phyloP scores from a whole-genome alignment of 805 yeast genomes.

The Sungouiozyma intestinalis region DNA sequence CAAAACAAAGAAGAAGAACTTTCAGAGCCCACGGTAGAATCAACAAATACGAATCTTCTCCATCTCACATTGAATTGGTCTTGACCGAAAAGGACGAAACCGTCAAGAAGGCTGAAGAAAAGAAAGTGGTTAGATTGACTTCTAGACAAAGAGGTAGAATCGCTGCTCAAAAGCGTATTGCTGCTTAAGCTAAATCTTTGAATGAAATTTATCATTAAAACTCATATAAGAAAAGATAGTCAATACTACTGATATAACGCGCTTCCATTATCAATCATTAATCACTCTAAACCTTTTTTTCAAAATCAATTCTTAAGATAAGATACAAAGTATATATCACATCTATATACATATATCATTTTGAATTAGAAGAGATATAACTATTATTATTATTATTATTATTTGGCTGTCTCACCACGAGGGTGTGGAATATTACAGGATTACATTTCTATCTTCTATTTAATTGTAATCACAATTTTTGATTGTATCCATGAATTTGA shows the following conservation, averaged over 20 bases:
- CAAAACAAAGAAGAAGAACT: constrained; percentile 99
- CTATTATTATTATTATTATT: no score
- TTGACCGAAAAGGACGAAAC: constrained; percentile 91
- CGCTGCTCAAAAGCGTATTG: constrained; percentile 76
- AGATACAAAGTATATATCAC: neutral
- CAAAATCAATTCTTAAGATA: neutral
- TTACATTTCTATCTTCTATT: no score
- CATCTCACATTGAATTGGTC: constrained; percentile 97
- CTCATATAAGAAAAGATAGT: neutral
- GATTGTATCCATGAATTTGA: neutral
- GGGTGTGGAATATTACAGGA: no score
- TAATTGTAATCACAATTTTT: neutral
- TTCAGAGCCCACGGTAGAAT: constrained; percentile 99
- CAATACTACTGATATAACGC: neutral
- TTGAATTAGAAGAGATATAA: neutral
- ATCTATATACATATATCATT: no score
- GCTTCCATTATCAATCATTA: neutral
- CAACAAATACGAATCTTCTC: constrained; percentile 97
- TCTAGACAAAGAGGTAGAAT: constrained; percentile 90
- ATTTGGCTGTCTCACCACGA: no score
- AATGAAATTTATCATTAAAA: constrained; percentile 1
- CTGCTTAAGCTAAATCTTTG: constrained; percentile 39
- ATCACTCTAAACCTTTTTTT: neutral
- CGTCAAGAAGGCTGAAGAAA: constrained; percentile 84
- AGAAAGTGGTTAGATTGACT: constrained; percentile 59